phyloP scores from a whole-genome alignment of 371 early-diverging fungal genomes.

The Mucor mucedo region DNA sequence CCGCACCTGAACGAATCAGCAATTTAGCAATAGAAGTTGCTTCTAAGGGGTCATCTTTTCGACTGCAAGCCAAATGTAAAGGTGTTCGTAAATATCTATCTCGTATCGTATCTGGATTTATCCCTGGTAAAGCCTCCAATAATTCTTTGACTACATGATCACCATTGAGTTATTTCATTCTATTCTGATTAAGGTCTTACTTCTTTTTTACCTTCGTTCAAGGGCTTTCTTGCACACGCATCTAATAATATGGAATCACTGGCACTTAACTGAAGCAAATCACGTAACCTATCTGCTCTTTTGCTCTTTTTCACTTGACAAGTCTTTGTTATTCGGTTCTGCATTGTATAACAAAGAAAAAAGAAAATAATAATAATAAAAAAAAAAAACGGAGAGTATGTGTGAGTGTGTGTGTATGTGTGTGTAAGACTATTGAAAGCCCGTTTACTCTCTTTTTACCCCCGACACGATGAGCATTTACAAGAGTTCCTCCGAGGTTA shows the following conservation, averaged over 20 bases:
- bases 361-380: background rate
- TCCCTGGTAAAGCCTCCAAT: constrained; percentile 31
- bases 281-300: constrained; percentile 34
- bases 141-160: constrained; percentile 34
- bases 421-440: background rate
- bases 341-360: constrained; percentile 14
- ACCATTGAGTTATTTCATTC: too few species aligned
- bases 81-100: constrained; percentile 51
- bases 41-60: constrained; percentile 41
- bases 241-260: constrained; percentile 38
- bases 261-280: constrained; percentile 37
- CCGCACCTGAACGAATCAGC: constrained; percentile 43
- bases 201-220: constrained; percentile 34
- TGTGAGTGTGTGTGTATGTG: too few species aligned
- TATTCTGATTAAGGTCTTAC: too few species aligned
- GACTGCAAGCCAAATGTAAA: constrained; percentile 51
- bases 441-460: background rate
- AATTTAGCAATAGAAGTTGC: constrained; percentile 45
- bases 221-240: constrained; percentile 43
- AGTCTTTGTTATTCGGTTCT: constrained; percentile 40
- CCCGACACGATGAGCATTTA: background rate
- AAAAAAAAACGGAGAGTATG: constrained; percentile 3
- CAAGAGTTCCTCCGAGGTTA: background rate
- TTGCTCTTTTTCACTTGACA: constrained; percentile 32
- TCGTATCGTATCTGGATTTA: constrained; percentile 51